A percentile compares a stretch with the other conserved stretches of the same genome.
Evolutionary conservation across 352 stramenopile genomes (phyloP).

Genomic region (Pythium brassicae): DNA sequence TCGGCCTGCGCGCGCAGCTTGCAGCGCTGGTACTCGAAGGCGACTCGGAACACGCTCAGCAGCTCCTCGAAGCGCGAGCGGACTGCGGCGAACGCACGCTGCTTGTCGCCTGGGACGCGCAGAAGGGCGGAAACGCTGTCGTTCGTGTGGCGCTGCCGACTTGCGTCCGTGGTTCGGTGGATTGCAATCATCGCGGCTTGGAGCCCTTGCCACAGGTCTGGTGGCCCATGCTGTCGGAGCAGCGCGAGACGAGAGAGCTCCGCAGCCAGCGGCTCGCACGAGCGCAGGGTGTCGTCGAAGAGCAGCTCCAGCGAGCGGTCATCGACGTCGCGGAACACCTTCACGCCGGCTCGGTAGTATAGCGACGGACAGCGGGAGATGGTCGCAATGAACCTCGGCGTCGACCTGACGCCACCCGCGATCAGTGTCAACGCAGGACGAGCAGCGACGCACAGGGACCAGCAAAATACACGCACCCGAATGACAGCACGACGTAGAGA

Average conservation of each 20-base stretch:
- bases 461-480: constrained; percentile 22
- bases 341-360: constrained; percentile 42
- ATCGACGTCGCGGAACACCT: constrained; percentile 23
- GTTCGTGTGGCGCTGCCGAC: neutral
- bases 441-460: no score
- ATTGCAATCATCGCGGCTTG: constrained; percentile 9
- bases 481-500: constrained; percentile 50
- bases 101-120: constrained; percentile 5
- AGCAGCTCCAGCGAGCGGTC: constrained; percentile 26
- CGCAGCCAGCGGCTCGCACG: constrained; percentile 3
- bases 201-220: neutral
- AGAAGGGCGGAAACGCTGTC: neutral
- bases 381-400: constrained; percentile 29
- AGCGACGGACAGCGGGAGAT: constrained; percentile 32
- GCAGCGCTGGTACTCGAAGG: constrained; percentile 39
- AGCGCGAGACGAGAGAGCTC: constrained; percentile 5
- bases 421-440: neutral
- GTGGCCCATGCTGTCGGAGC: neutral
- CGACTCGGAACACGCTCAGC: constrained; percentile 30
- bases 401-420: constrained; percentile 14
- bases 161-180: neutral
- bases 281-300: constrained; percentile 6
- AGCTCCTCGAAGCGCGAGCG: constrained; percentile 46
- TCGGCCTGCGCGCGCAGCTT: constrained; percentile 16
- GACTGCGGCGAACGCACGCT: constrained; percentile 19